phyloP scores from a whole-genome alignment of 371 early-diverging fungal genomes.

The Capillidium heterosporum region DNA sequence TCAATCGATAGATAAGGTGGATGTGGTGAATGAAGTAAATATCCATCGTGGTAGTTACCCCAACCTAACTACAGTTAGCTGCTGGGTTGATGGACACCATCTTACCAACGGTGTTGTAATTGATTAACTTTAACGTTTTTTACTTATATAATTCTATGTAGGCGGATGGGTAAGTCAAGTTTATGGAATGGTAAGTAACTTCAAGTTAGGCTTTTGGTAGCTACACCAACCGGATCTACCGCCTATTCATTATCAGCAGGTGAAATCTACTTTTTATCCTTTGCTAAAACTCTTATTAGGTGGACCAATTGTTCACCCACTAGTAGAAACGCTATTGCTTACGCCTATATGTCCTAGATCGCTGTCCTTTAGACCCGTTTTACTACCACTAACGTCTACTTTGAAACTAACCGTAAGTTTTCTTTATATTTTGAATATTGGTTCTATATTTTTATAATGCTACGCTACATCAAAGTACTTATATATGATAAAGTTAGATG shows the following conservation, averaged over 20 bases:
- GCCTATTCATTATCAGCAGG: constrained; percentile 85
- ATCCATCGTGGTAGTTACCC: constrained; percentile 75
- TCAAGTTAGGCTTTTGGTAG: constrained; percentile 42
- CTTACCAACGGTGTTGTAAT: constrained; percentile 76
- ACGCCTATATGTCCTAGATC: constrained; percentile 95
- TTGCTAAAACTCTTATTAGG: constrained; percentile 16
- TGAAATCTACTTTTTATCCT: neutral
- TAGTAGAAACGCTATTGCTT: constrained; percentile 64
- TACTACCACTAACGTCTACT: constrained; percentile 60
- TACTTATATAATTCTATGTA: constrained; percentile 18
- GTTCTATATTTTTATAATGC: constrained; percentile 7
- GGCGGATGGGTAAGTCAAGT: constrained; percentile 28
- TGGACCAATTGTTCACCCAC: constrained; percentile 89
- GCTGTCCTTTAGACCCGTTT: constrained; percentile 76
- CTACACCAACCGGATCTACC: constrained; percentile 90
- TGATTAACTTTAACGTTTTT: constrained; percentile 16
- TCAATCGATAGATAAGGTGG: constrained; percentile 9
- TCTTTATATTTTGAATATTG: neutral
- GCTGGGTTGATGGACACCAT: constrained; percentile 55
- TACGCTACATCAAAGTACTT: too few relatives aligned
- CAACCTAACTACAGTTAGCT: constrained; percentile 58
- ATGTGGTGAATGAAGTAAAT: constrained; percentile 74
- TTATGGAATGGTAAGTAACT: neutral
- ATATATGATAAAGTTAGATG: too few relatives aligned
- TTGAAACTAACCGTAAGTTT: constrained; percentile 34